Evolutionary conservation across 169 alveolate species (phyloP).

Genomic region (Babesia bovis): DNA sequence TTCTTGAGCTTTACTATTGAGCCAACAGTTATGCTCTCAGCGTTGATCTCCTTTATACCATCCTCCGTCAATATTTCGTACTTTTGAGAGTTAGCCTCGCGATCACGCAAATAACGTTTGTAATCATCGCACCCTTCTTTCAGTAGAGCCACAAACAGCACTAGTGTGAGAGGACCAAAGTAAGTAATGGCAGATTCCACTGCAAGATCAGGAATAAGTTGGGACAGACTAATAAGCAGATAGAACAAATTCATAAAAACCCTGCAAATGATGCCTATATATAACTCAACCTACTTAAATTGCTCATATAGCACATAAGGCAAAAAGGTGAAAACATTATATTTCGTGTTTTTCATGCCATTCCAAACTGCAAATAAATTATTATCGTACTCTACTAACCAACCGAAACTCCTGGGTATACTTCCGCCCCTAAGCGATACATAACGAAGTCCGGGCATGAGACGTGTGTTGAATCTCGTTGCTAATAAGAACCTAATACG

Average conservation of each 20-base stretch:
- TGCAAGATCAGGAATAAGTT: constrained; percentile 87
- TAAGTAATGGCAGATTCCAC: constrained; percentile 95
- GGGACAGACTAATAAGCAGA: constrained; percentile 89
- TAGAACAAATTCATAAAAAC: constrained; percentile 92
- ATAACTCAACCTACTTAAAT: constrained; percentile 72
- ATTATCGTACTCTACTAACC: background rate
- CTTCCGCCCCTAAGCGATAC: constrained; percentile 76
- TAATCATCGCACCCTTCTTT: constrained; percentile 96
- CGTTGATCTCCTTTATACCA: constrained; percentile 77
- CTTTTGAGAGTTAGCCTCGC: constrained; percentile 80
- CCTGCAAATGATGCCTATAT: constrained; percentile 6
- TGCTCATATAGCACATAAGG: constrained; percentile 91
- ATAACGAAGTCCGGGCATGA: constrained; percentile 68
- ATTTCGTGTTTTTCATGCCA: constrained; percentile 87
- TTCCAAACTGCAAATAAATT: constrained; percentile 68
- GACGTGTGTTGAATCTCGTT: constrained; percentile 66
- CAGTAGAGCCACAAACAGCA: constrained; percentile 85
- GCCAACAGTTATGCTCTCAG: constrained; percentile 89
- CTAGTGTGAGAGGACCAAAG: constrained; percentile 93
- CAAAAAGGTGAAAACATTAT: constrained; percentile 85
- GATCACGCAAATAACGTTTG: constrained; percentile 80
- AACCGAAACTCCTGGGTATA: constrained; percentile 73
- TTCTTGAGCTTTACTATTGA: constrained; percentile 86
- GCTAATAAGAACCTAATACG: constrained; percentile 37
- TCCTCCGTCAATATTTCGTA: constrained; percentile 71